phyloP scores from a whole-genome alignment of 163 green algal species.

The Scenedesmus sp. region DNA sequence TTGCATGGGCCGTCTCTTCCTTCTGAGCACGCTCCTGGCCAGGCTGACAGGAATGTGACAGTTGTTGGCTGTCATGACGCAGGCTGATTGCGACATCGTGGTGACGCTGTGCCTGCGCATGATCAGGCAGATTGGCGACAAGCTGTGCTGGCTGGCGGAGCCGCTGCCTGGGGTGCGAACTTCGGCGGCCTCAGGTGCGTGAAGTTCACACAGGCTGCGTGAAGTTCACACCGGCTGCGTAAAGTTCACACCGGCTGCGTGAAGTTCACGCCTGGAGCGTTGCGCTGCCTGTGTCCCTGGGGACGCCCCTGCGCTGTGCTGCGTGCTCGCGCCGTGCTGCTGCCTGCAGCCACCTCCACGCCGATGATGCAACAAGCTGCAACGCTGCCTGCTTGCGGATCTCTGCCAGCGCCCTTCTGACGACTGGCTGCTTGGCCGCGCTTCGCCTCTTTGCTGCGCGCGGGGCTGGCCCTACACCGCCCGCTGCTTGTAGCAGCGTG shows the following conservation, averaged over 20 bases:
- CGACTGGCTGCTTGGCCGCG: no score
- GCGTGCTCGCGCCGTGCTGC: not conserved
- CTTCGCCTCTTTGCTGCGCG: no score
- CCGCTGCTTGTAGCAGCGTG: no score
- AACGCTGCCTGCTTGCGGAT: no score
- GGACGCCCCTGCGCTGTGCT: not conserved
- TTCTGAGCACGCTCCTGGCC: no score
- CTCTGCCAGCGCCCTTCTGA: no score
- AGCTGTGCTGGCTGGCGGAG: slow-evolving; percentile 45
- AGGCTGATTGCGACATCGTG: slow-evolving; percentile 45
- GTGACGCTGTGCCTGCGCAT: slow-evolving; percentile 36
- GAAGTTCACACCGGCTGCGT: slow-evolving; percentile 12
- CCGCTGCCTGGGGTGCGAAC: slow-evolving; percentile 38
- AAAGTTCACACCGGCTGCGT: no score
- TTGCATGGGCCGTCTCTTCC: no score
- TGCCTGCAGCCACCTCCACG: not conserved
- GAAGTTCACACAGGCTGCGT: not conserved
- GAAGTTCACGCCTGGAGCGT: no score
- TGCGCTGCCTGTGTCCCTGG: no score
- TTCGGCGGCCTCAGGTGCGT: slow-evolving; percentile 6
- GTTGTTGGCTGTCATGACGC: not conserved
- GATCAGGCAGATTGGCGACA: slow-evolving; percentile 18
- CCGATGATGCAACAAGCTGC: no score
- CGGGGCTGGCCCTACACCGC: no score
- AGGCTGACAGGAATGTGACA: not conserved